These are phyloP conservation scores for Gossypioides kirkii DNA, from an alignment of 345 rosid genomes.

Conservation along the genomic window DNA sequence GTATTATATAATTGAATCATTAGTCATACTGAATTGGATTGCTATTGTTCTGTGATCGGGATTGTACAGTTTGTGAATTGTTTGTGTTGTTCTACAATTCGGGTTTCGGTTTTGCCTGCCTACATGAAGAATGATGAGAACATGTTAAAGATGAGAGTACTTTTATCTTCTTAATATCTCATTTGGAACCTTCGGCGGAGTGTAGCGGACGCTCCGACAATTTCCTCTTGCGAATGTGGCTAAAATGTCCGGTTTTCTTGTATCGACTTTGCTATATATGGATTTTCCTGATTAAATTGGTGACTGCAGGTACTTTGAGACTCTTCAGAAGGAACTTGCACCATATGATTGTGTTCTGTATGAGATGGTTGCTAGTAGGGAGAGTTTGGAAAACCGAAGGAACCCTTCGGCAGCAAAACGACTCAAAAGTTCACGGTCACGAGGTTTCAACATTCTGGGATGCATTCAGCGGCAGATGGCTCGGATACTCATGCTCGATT, in stretches of 20 bases:
- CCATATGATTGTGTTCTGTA: conserved; percentile 79
- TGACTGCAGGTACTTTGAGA: conserved; percentile 56
- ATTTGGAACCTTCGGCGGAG: not conserved
- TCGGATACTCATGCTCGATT: conserved; percentile 61
- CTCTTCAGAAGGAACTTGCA: conserved; percentile 82
- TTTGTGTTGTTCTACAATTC: not conserved
- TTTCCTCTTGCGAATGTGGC: not conserved
- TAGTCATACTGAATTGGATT: too few species aligned
- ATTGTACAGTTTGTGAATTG: too few species aligned
- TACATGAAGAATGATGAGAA: not conserved
- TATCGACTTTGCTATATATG: not conserved
- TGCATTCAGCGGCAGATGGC: conserved; percentile 91
- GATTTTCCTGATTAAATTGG: not conserved
- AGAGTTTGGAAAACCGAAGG: conserved; percentile 61
- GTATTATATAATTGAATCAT: too few species aligned
- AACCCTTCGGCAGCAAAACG: conserved; percentile 42
- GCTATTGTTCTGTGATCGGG: too few species aligned
- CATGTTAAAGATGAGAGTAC: not conserved
- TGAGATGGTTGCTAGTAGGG: conserved; percentile 93
- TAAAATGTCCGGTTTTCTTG: not conserved
- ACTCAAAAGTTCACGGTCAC: conserved; percentile 51
- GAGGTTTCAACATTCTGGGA: conserved; percentile 72
- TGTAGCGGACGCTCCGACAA: not conserved
- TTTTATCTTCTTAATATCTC: not conserved
- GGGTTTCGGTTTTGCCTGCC: not conserved